Conservation (phyloP, 306 rosid genomes). For the Prunus persica region Prunus_persica_NCBIv2 NC_034015.1:14295001-14295500, state of each 20-base stretch:
- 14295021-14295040: not conserved
- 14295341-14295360: conserved; percentile 68
- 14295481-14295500: conserved; percentile 77
- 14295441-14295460: conserved; percentile 66
- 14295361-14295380: conserved; percentile 88
- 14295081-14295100: too few relatives aligned
- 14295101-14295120: not conserved
- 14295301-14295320: too few relatives aligned
- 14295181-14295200: conserved; percentile 75
- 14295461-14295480: conserved; percentile 71
- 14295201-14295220: conserved; percentile 91
- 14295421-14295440: conserved; percentile 57
- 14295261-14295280: not conserved
- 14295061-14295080: too few relatives aligned
- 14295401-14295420: conserved; percentile 98
- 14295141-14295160: conserved; percentile 59
- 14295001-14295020: not conserved
- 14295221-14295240: conserved; percentile 99
- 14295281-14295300: too few relatives aligned
- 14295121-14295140: not conserved
- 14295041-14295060: too few relatives aligned
- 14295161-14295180: conserved; percentile 80
- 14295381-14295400: conserved; percentile 71
- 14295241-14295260: conserved; percentile 83
- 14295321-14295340: too few relatives aligned